phyloP scores from a whole-genome alignment of 78 protist species.

The Dictyostelium citrinum region DNA sequence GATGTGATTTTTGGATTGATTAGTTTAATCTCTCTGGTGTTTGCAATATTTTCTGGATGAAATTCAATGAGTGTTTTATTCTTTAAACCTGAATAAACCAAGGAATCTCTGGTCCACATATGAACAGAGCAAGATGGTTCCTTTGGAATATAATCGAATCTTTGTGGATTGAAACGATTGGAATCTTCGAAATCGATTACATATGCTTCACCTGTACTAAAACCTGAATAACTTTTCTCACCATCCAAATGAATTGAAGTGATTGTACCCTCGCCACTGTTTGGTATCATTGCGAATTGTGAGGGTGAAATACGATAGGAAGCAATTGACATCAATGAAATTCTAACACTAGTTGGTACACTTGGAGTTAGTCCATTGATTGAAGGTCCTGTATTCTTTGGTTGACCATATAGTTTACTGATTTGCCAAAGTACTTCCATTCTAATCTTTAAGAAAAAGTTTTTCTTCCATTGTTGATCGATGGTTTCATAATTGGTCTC shows the following conservation, averaged over 20 bases:
- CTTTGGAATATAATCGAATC: background rate
- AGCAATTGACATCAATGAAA: conserved; percentile 17
- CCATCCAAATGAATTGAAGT: conserved; percentile 2
- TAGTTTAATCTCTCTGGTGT: background rate
- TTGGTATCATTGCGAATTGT: conserved; percentile 24
- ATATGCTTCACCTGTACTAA: background rate
- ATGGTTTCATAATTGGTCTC: conserved; percentile 61
- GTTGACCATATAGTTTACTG: background rate
- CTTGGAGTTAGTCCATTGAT: background rate
- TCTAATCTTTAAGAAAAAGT: conserved; percentile 32
- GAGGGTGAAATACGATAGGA: conserved; percentile 42
- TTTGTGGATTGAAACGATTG: background rate
- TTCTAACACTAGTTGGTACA: background rate
- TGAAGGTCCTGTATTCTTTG: conserved; percentile 7
- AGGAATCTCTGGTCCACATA: background rate
- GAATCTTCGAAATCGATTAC: background rate
- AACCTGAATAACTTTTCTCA: background rate
- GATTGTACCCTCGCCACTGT: background rate
- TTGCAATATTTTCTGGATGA: background rate
- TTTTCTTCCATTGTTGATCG: conserved; percentile 25
- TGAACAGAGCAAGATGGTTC: background rate
- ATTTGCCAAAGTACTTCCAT: conserved; percentile 53
- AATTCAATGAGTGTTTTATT: background rate
- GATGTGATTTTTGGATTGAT: background rate
- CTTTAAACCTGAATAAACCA: background rate